Evolutionary conservation across 2,329 filamentous ascomycete genomes (phyloP).

Genomic region (Cladophialophora immunda): DNA sequence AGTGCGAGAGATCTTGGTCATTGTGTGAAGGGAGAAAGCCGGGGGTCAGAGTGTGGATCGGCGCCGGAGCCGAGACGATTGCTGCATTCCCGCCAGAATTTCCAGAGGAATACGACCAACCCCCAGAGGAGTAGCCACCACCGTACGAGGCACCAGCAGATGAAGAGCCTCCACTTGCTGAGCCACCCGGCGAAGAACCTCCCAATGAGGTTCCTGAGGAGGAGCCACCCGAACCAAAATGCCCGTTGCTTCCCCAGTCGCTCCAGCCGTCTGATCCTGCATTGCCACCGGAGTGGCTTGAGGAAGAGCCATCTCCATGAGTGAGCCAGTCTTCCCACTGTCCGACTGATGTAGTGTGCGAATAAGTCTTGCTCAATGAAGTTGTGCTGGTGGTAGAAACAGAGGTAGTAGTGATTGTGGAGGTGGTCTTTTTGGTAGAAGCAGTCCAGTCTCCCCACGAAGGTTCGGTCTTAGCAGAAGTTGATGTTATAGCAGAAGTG

Average conservation of each 20-base stretch:
- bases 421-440: neutral
- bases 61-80: neutral
- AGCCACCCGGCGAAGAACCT: neutral
- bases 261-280: neutral
- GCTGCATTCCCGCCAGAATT: neutral
- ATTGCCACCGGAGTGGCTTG: neutral
- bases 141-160: neutral
- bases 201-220: neutral
- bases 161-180: neutral
- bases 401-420: neutral
- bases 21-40: neutral
- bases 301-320: constrained; percentile 2
- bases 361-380: neutral
- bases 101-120: neutral
- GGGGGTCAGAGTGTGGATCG: neutral
- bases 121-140: neutral
- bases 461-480: neutral
- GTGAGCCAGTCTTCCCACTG: neutral
- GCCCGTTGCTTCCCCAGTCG: neutral
- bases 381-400: neutral
- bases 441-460: neutral
- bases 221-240: neutral
- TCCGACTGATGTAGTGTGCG: neutral
- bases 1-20: constrained; percentile 2
- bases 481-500: neutral